phyloP scores from a whole-genome alignment of 257 asterid genomes.

The Asclepias syriaca region DNA sequence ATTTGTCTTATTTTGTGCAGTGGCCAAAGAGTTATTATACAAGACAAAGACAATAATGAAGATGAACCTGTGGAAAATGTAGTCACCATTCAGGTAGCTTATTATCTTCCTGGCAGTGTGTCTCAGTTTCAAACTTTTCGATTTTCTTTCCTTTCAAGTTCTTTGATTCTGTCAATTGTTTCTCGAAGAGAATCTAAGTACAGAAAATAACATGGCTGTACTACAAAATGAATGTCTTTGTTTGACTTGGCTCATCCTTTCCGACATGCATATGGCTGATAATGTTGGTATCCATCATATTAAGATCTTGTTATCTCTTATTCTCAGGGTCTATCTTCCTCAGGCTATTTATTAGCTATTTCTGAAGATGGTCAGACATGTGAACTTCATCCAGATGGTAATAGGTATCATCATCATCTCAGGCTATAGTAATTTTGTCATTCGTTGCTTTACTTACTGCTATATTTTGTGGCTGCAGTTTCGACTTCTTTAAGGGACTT shows the following conservation, averaged over 20 bases:
- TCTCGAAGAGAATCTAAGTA: background rate
- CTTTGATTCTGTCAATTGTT: background rate
- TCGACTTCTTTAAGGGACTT: constrained; percentile 83
- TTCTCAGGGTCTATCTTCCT: constrained; percentile 65
- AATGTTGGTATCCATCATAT: background rate
- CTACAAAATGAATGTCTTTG: background rate
- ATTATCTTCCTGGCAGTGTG: background rate
- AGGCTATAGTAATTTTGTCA: too few species aligned
- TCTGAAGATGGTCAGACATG: constrained; percentile 70
- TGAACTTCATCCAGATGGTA: constrained; percentile 98
- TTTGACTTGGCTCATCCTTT: background rate
- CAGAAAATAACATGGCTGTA: background rate
- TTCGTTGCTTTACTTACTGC: background rate
- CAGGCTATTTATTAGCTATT: constrained; percentile 69
- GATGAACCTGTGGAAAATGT: constrained; percentile 53
- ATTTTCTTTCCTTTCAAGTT: background rate
- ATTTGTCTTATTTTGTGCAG: constrained; percentile 37
- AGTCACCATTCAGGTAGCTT: constrained; percentile 69
- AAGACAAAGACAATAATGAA: constrained; percentile 45
- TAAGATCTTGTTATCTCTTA: background rate
- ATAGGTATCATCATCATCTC: constrained; percentile 45
- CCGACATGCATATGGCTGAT: constrained; percentile 5
- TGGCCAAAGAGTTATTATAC: constrained; percentile 80
- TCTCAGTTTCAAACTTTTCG: background rate
- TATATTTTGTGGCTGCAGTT: constrained; percentile 50